Conservation (phyloP, 495 filamentous ascomycete species). For the Penicillium pulvis region DNA sequence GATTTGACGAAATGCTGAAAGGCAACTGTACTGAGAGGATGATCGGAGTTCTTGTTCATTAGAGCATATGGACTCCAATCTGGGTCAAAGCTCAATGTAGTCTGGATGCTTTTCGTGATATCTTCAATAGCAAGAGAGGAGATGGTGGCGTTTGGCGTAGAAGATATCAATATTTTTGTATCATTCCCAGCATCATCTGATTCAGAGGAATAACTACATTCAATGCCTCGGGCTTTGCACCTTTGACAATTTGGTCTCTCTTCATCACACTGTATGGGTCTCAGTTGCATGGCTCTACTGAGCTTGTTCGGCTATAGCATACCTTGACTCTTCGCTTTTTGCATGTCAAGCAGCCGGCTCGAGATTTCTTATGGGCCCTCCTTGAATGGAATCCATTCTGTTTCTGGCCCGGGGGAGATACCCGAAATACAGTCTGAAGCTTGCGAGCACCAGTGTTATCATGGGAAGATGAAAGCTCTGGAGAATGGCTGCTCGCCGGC, state of each 20-base stretch:
- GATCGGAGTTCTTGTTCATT: background rate
- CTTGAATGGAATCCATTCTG: conserved; percentile 16
- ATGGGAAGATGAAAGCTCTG: background rate
- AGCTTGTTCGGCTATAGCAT: background rate
- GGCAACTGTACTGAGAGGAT: conserved; percentile 23
- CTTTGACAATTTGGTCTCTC: conserved; percentile 30
- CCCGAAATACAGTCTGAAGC: conserved; percentile 30
- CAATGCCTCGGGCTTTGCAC: conserved; percentile 24
- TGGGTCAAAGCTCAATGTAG: conserved; percentile 12
- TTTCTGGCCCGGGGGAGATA: conserved; percentile 8
- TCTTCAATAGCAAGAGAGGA: conserved; percentile 25
- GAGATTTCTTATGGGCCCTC: conserved; percentile 36
- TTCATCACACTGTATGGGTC: conserved; percentile 34
- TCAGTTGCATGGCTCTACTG: background rate
- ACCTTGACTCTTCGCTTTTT: conserved; percentile 39
- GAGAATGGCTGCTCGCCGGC: background rate
- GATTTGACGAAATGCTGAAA: conserved; percentile 37
- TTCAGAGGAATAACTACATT: conserved; percentile 26
- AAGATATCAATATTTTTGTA: background rate
- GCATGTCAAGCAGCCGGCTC: conserved; percentile 32
- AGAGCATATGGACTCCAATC: background rate
- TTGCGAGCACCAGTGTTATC: conserved; percentile 3
- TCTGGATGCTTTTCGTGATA: conserved; percentile 19
- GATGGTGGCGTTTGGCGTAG: background rate
- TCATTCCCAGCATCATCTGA: background rate